Conservation (phyloP, 2,329 filamentous ascomycete genomes). For the Waltergamsia citrina region DNA sequence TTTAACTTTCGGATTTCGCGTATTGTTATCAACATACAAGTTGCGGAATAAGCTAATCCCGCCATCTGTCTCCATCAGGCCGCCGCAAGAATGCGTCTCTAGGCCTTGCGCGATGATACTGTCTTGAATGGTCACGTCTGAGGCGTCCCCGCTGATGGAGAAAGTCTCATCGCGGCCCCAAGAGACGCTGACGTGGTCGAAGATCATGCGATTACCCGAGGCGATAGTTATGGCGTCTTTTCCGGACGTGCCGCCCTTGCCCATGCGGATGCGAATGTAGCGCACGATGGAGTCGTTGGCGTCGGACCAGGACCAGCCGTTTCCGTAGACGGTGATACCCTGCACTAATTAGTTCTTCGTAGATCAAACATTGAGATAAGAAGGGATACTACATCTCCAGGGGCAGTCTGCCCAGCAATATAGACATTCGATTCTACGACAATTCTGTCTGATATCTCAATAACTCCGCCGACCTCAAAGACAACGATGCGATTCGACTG, state of each 20-base stretch:
- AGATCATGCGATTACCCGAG: slow-evolving; percentile 42
- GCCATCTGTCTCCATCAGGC: slow-evolving; percentile 38
- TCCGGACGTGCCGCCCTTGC: slow-evolving; percentile 35
- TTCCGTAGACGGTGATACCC: slow-evolving; percentile 43
- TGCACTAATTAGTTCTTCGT: slow-evolving; percentile 5
- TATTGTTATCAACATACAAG: slow-evolving; percentile 48
- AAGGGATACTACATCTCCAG: slow-evolving; percentile 27
- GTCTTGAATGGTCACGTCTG: slow-evolving; percentile 41
- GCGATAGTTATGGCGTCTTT: slow-evolving; percentile 46
- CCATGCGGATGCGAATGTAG: slow-evolving; percentile 47
- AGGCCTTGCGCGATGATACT: slow-evolving; percentile 44
- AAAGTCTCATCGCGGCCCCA: slow-evolving; percentile 50
- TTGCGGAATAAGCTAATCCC: slow-evolving; percentile 43
- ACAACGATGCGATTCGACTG: slow-evolving; percentile 36
- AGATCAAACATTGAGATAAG: not conserved
- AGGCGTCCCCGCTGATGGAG: slow-evolving; percentile 34
- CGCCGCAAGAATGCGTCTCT: slow-evolving; percentile 41
- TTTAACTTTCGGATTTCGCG: slow-evolving; percentile 47
- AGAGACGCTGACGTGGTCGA: slow-evolving; percentile 42
- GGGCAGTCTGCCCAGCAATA: slow-evolving; percentile 41
- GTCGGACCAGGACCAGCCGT: slow-evolving; percentile 41
- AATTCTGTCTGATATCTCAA: slow-evolving; percentile 34
- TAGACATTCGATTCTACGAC: slow-evolving; percentile 36
- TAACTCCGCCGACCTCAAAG: slow-evolving; percentile 38
- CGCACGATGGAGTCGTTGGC: slow-evolving; percentile 42